phyloP scores from a whole-genome alignment of 2,329 filamentous ascomycete species.

The Venturia pyrina region DNA sequence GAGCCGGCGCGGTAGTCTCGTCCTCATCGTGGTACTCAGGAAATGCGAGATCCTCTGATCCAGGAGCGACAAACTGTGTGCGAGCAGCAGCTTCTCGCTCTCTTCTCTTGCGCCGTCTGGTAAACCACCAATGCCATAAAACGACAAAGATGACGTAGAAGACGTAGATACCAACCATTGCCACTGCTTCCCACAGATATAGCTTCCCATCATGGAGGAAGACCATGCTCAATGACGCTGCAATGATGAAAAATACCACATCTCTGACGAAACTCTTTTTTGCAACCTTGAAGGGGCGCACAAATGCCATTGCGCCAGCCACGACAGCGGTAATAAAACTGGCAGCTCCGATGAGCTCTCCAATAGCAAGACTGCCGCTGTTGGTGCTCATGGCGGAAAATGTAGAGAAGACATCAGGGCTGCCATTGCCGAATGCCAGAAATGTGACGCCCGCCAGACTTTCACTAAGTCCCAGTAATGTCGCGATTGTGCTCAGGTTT shows the following conservation, averaged over 20 bases:
- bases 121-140: conserved; percentile 80
- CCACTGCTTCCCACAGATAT: conserved; percentile 76
- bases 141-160: conserved; percentile 88
- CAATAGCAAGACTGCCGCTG: conserved; percentile 91
- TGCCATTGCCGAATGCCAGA: conserved; percentile 93
- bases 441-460: conserved; percentile 95
- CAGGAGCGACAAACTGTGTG: conserved; percentile 58
- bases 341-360: conserved; percentile 88
- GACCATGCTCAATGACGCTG: conserved; percentile 75
- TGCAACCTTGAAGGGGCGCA: conserved; percentile 88
- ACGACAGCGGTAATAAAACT: conserved; percentile 96
- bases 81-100: conserved; percentile 62
- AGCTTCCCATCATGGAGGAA: conserved; percentile 80
- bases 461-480: conserved; percentile 83
- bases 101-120: conserved; percentile 49
- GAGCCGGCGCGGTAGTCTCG: conserved; percentile 35
- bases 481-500: conserved; percentile 87
- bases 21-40: conserved; percentile 45
- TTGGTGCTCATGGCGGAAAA: conserved; percentile 97
- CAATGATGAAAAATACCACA: conserved; percentile 81
- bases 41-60: conserved; percentile 48
- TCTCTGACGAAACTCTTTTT: conserved; percentile 85
- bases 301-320: conserved; percentile 91
- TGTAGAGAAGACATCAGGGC: conserved; percentile 95
- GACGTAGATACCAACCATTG: conserved; percentile 84